Percentiles rank a stretch among this genome's conserved stretches.
phyloP scores from a whole-genome alignment of 1,284 basidiomycete species.

The Cryptococcus hybrid region DNA sequence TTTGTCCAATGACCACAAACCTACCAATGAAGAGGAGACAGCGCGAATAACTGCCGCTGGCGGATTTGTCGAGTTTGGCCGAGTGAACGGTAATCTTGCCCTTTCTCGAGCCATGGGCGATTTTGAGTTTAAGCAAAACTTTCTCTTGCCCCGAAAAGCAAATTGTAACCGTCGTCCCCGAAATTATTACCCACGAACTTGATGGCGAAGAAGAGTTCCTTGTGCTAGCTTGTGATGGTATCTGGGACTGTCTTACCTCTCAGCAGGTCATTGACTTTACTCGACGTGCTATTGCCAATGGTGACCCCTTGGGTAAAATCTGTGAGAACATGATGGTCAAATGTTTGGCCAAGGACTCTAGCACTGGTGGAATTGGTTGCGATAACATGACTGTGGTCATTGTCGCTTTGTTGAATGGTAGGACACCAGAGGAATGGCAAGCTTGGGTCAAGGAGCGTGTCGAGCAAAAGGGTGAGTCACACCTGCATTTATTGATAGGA shows the following conservation, averaged over 20 bases:
- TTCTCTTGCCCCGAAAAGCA: slow-evolving; percentile 73
- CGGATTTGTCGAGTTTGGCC: slow-evolving; percentile 94
- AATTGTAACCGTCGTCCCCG: slow-evolving; percentile 94
- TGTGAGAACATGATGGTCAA: slow-evolving; percentile 88
- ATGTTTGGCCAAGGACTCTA: slow-evolving; percentile 91
- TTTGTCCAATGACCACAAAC: slow-evolving; percentile 95
- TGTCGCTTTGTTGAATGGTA: slow-evolving; percentile 81
- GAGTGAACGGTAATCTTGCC: slow-evolving; percentile 97
- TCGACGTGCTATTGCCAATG: slow-evolving; percentile 76
- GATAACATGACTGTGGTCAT: slow-evolving; percentile 99
- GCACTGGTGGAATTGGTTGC: slow-evolving; percentile 92
- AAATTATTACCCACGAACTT: slow-evolving; percentile 76
- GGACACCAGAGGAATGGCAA: slow-evolving; percentile 90
- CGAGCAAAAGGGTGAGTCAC: slow-evolving; percentile 52
- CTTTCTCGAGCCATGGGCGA: slow-evolving; percentile 94
- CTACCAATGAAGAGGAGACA: slow-evolving; percentile 84
- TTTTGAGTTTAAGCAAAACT: slow-evolving; percentile 98
- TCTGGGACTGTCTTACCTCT: slow-evolving; percentile 96
- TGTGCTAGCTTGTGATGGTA: slow-evolving; percentile 95
- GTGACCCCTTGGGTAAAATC: slow-evolving; percentile 75
- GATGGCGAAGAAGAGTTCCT: slow-evolving; percentile 94
- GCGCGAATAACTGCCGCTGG: slow-evolving; percentile 88
- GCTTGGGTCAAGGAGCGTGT: slow-evolving; percentile 85
- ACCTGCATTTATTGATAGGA: neutral
- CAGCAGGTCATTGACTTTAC: slow-evolving; percentile 93